Base-by-base conservation (phyloP, 2,329 filamentous ascomycete species). In the Leptographium lundbergii region DNA sequence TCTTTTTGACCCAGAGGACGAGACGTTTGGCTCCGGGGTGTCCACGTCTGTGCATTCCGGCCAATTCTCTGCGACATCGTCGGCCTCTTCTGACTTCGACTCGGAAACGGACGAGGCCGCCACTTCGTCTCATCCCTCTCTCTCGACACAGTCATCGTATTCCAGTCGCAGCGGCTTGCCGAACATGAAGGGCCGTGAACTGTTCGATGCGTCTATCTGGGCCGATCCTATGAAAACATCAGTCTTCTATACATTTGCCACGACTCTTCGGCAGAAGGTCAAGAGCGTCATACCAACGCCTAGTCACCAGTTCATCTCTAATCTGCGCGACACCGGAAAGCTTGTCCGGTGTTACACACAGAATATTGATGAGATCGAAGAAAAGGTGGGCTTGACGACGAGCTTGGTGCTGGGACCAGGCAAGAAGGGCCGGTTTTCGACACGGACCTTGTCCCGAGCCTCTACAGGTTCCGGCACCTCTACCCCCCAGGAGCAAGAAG, bases 321-420 rank as follows among this genome's bases (percentile, higher is more conserved):
- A 83, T 39, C 74, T 89, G 6, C 78, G 84, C 52, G 84, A 88
- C 66, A 77, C 81, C 4, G 83, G 85, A 4, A 85, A 86, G 63
- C 74, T 89, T 6, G 83, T 88, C 36, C 75, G 86, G 47, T 87
- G 85, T 65, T 89, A 89, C 65, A 89, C 86, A 0, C 86, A 89
- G 64, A 89, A 89, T 63, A 89, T 89, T 63, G 86, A 89, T 64
- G 82, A 84, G 62, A 81, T 89, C 7, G 86, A 89, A 67, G 82
- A 85, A 66, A 83, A 86, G 59, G 84, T 87, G 51, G 86, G 85
- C 4, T 73, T 89, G 4, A 81, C 78, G 19, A 87, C 84, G 0
- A 78, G 84, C 58, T 74, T 89, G 10, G 72, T 74, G 13, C 75
- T 80, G 36, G 86, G 86, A 0, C 79, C 82, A 1, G 86, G 86